A percentile compares a stretch with the other conserved stretches of the same genome.
Conservation (phyloP, 2,329 filamentous ascomycete species). For the Colletotrichum sp. region DNA sequence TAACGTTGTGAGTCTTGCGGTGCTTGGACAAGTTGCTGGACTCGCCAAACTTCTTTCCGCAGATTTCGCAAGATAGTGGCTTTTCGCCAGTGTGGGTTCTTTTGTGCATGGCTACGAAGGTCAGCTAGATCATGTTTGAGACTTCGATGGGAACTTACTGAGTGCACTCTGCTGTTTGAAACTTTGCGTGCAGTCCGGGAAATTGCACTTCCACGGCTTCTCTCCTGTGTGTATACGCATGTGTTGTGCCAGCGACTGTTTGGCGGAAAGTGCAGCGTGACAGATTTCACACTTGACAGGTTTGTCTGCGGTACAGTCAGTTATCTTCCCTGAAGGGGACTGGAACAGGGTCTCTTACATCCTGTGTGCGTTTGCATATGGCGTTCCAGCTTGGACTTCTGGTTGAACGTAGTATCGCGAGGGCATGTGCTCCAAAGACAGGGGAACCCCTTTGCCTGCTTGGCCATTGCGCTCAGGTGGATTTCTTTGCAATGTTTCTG, state of each 20-base stretch:
- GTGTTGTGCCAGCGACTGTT: constrained; percentile 72
- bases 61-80: constrained; percentile 63
- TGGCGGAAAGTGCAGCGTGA: constrained; percentile 64
- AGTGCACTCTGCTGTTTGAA: constrained; percentile 73
- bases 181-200: constrained; percentile 54
- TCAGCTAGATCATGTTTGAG: constrained; percentile 1
- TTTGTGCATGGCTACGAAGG: constrained; percentile 64
- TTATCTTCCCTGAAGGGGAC: constrained; percentile 20
- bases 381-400: constrained; percentile 67
- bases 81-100: constrained; percentile 71
- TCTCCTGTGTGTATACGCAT: constrained; percentile 70
- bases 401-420: constrained; percentile 58
- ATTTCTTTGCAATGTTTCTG: constrained; percentile 58
- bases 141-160: constrained; percentile 48
- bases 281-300: constrained; percentile 63
- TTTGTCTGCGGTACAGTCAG: constrained; percentile 53
- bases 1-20: constrained; percentile 62
- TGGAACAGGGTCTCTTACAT: constrained; percentile 46
- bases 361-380: constrained; percentile 71
- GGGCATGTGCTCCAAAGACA: constrained; percentile 63
- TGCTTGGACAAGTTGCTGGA: constrained; percentile 73
- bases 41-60: constrained; percentile 65
- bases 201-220: constrained; percentile 64
- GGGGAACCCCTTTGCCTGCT: constrained; percentile 46
- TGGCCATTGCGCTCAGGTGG: constrained; percentile 53